These are phyloP conservation scores for Fusarium torulosum DNA, from an alignment of 2,329 filamentous ascomycete genomes.

Conservation along the genomic window DNA sequence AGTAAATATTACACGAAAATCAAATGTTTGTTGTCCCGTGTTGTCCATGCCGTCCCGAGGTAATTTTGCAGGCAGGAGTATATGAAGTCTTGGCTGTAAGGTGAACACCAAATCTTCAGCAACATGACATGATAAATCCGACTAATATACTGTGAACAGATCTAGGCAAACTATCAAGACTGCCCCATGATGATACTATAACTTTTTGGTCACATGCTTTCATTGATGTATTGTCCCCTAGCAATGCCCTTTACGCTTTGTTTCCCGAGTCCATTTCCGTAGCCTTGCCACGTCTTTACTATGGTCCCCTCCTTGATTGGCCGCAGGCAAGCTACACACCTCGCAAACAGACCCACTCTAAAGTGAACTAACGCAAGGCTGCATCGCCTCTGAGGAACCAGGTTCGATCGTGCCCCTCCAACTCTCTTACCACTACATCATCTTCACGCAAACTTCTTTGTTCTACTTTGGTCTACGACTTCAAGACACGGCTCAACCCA, in stretches of 20 bases:
- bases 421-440: slow-evolving; percentile 42
- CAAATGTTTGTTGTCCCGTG: slow-evolving; percentile 24
- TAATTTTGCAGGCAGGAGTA: not conserved
- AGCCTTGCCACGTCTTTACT: slow-evolving; percentile 23
- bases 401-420: slow-evolving; percentile 42
- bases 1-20: slow-evolving; percentile 26
- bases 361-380: slow-evolving; percentile 40
- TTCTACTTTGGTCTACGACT: not conserved
- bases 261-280: not conserved
- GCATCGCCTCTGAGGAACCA: slow-evolving; percentile 30
- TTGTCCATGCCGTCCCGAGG: not conserved
- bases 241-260: not conserved
- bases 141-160: not conserved
- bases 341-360: not conserved
- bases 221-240: not conserved
- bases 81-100: not conserved
- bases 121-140: not conserved
- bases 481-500: not conserved
- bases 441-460: slow-evolving; percentile 10
- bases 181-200: not conserved
- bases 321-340: not conserved
- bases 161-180: too few relatives aligned
- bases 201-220: not conserved
- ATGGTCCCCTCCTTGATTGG: slow-evolving; percentile 19
- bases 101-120: not conserved